These are phyloP conservation scores for Cryptosporidium felis DNA, from an alignment of 169 alveolate genomes.

Conservation along the genomic window DNA sequence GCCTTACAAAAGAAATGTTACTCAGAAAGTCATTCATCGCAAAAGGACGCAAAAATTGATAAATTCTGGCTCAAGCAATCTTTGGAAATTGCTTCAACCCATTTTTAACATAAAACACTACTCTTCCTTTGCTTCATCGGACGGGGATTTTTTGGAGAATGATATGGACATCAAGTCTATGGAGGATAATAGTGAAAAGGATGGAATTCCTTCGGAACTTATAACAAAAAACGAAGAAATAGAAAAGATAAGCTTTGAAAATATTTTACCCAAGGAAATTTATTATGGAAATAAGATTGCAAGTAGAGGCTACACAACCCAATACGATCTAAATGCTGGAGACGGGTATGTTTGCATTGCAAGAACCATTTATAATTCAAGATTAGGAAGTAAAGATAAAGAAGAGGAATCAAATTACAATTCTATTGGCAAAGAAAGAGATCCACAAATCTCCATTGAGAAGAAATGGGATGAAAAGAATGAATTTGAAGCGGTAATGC, in stretches of 20 bases:
- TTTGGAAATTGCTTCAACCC: slow-evolving; percentile 27
- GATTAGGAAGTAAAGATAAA: not conserved
- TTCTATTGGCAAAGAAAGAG: not conserved
- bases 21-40: no score
- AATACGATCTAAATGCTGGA: slow-evolving; percentile 22
- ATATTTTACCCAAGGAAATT: slow-evolving; percentile 35
- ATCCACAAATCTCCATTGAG: no score
- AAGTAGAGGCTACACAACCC: not conserved
- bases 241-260: not conserved
- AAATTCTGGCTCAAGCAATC: slow-evolving; percentile 7
- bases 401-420: slow-evolving; percentile 5
- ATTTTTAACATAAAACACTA: slow-evolving; percentile 1
- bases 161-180: not conserved
- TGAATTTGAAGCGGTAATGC: not conserved
- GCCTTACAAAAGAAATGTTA: not conserved
- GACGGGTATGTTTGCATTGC: slow-evolving; percentile 40
- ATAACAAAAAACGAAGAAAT: not conserved
- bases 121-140: not conserved
- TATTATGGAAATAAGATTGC: slow-evolving; percentile 26
- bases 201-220: not conserved
- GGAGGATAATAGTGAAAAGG: not conserved
- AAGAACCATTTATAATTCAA: not conserved
- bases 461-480: not conserved
- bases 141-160: not conserved
- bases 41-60: not conserved